phyloP scores from a whole-genome alignment of 345 rosid genomes.

The Boechera divaricarpa region DNA sequence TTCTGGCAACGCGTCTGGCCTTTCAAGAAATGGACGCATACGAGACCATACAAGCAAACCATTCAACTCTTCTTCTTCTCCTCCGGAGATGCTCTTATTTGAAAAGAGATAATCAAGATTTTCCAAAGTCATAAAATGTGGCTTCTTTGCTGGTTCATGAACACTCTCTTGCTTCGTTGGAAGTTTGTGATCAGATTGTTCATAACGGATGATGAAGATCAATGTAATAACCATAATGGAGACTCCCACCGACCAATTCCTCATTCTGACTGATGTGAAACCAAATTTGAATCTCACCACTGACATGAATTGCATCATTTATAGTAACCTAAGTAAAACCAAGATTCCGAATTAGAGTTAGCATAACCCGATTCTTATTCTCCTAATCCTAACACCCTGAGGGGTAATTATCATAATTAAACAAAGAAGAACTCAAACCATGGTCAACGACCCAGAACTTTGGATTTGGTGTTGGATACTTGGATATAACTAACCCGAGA shows the following conservation, averaged over 20 bases:
- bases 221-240: slow-evolving; percentile 59
- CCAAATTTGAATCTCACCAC: slow-evolving; percentile 45
- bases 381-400: not conserved
- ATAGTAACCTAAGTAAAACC: not conserved
- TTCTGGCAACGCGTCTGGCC: slow-evolving; percentile 80
- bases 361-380: not conserved
- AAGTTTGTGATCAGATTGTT: slow-evolving; percentile 58
- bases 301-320: slow-evolving; percentile 11
- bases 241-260: slow-evolving; percentile 82
- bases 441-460: not conserved
- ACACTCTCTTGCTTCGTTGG: slow-evolving; percentile 47
- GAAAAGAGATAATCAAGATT: slow-evolving; percentile 67
- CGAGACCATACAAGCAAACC: slow-evolving; percentile 69
- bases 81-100: slow-evolving; percentile 48
- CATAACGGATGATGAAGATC: slow-evolving; percentile 60
- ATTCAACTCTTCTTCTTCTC: slow-evolving; percentile 46
- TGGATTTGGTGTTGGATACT: not conserved
- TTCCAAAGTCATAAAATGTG: slow-evolving; percentile 50
- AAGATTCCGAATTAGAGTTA: not conserved
- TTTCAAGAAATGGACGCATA: slow-evolving; percentile 64
- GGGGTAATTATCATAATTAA: not conserved
- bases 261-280: slow-evolving; percentile 56
- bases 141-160: slow-evolving; percentile 46
- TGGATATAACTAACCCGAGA: not conserved
- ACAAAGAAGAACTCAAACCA: slow-evolving; percentile 9